phyloP scores from a whole-genome alignment of 345 rosid species.

The Tarenaya hassleriana region DNA sequence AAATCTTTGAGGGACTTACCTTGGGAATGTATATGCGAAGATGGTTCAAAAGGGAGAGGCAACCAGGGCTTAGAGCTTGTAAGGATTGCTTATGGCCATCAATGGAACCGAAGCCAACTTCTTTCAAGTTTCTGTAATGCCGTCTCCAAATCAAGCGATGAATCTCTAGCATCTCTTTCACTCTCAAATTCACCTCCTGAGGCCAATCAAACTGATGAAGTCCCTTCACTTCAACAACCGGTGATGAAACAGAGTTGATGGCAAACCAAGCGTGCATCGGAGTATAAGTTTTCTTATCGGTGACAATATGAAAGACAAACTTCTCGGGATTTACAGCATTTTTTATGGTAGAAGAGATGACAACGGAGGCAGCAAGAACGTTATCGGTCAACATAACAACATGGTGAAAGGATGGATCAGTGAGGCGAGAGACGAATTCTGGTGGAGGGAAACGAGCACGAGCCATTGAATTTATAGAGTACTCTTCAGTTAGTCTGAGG shows the following conservation, averaged over 20 bases:
- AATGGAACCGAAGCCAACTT: constrained; percentile 34
- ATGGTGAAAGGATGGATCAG: constrained; percentile 75
- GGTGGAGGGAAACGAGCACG: constrained; percentile 88
- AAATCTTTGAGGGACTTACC: constrained; percentile 34
- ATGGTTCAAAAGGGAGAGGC: constrained; percentile 91
- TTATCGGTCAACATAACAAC: constrained; percentile 88
- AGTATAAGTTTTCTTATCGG: constrained; percentile 82
- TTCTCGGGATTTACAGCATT: constrained; percentile 62
- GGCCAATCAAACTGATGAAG: constrained; percentile 98
- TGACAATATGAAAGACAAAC: constrained; percentile 76
- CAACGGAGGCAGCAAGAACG: constrained; percentile 87
- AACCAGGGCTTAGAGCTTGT: constrained; percentile 93
- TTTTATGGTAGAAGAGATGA: constrained; percentile 60
- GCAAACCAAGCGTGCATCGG: constrained; percentile 99
- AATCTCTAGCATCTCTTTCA: constrained; percentile 66
- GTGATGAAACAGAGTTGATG: constrained; percentile 68
- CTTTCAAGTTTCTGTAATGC: constrained; percentile 48
- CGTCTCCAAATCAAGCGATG: constrained; percentile 62
- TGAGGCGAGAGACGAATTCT: constrained; percentile 76
- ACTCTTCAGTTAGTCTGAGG: constrained; percentile 81
- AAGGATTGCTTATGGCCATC: constrained; percentile 40
- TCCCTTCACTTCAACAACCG: constrained; percentile 88
- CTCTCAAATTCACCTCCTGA: constrained; percentile 53
- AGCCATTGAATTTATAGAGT: constrained; percentile 83
- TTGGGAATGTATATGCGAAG: constrained; percentile 89